phyloP scores from a whole-genome alignment of 106 monocot species.

The Agapanthus africanus region DNA sequence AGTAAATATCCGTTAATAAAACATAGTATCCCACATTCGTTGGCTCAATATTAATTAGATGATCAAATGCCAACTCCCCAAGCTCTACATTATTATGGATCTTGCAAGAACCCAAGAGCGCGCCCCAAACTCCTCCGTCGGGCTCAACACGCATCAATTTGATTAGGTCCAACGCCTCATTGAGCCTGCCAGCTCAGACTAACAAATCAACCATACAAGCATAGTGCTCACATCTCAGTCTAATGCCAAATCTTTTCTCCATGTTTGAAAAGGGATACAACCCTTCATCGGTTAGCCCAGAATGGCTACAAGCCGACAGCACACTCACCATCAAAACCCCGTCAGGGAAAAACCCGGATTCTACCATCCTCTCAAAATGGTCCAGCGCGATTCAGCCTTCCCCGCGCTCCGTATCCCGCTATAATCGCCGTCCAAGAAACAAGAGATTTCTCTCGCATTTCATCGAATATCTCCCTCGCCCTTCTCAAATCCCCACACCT shows the following conservation, averaged over 20 bases:
- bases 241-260: conserved; percentile 26
- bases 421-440: conserved; percentile 77
- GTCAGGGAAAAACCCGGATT: conserved; percentile 42
- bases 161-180: conserved; percentile 45
- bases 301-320: conserved; percentile 69
- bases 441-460: conserved; percentile 39
- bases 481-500: conserved; percentile 46
- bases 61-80: conserved; percentile 50
- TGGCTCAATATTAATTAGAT: conserved; percentile 47
- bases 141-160: conserved; percentile 43
- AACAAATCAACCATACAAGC: conserved; percentile 82
- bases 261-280: conserved; percentile 40
- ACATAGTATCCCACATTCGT: conserved; percentile 76
- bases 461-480: conserved; percentile 46
- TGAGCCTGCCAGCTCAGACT: conserved; percentile 54
- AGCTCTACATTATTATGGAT: conserved; percentile 54
- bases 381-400: conserved; percentile 37
- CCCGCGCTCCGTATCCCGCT: conserved; percentile 55
- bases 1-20: conserved; percentile 59
- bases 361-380: conserved; percentile 50
- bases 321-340: conserved; percentile 57
- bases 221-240: conserved; percentile 45
- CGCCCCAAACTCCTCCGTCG: conserved; percentile 79
- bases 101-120: conserved; percentile 71
- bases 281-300: conserved; percentile 49